These are phyloP conservation scores for Saccharum hybrid DNA, from an alignment of 202 grass and related monocot species.

Conservation along the genomic window DNA sequence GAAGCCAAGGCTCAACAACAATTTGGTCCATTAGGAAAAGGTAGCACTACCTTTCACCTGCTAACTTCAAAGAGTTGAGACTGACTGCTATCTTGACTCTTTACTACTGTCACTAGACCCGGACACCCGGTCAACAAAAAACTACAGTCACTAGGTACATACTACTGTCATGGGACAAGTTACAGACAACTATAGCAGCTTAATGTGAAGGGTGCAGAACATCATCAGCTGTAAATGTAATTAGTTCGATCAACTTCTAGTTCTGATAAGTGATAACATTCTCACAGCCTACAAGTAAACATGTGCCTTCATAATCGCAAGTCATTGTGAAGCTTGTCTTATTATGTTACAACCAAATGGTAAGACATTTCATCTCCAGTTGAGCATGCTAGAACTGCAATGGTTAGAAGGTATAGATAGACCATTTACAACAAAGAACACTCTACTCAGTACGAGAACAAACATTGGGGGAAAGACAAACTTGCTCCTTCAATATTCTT, in stretches of 20 bases:
- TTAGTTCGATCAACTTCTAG: conserved; percentile 23
- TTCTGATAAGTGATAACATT: conserved; percentile 22
- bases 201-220: conserved; percentile 8
- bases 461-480: conserved; percentile 27
- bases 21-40: conserved; percentile 30
- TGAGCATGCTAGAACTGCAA: conserved; percentile 36
- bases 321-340: conserved; percentile 25
- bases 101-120: neutral
- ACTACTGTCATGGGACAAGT: conserved; percentile 27
- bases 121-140: neutral
- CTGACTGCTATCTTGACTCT: conserved; percentile 12
- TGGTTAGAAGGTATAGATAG: conserved; percentile 4
- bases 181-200: conserved; percentile 15
- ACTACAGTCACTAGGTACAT: neutral
- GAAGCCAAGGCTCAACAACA: conserved; percentile 19
- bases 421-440: neutral
- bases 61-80: conserved; percentile 28
- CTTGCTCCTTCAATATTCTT: conserved; percentile 39
- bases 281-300: conserved; percentile 23
- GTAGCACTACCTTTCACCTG: conserved; percentile 10
- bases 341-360: conserved; percentile 12
- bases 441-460: conserved; percentile 12
- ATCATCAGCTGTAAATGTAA: conserved; percentile 12
- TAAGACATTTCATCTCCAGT: conserved; percentile 2
- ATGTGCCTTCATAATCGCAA: neutral